Evolutionary conservation across 371 early-diverging fungal species (phyloP), one percentile per base, ranked within the genome.

Genomic region (Syncephalastrum monosporum): DNA sequence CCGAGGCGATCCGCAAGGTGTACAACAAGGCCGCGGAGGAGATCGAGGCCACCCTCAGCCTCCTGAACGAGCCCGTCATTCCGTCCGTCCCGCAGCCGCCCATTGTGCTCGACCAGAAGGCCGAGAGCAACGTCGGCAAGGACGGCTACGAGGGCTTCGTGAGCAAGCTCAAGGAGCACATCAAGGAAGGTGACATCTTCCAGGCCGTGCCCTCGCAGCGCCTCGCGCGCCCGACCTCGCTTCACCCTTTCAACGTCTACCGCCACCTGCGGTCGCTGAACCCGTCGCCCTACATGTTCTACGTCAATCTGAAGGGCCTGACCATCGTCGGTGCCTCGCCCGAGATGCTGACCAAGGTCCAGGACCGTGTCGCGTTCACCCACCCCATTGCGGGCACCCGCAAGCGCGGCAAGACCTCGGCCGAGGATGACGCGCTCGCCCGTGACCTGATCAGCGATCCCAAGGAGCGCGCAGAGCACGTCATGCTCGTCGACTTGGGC

Each of bases 211-310:
- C 97, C 0, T 91, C 93, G 0, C 97, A 96, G 72, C 82, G 97
- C 29, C 74, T 97, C 51, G 81, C 88, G 14, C 91, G 93, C 45
- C 85, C 85, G 4, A 95, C 97, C 1, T 68, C 84, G 4, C 74
- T 98, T 25, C 95, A 98, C 69, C 97, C 97, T 4, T 96, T 98
- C 81, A 97, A 97, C 67, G 95, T 95, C 12, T 98, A 98, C 73
- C 85, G 97, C 49, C 88, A 93, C 54, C 73, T 98, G 61, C 84
- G 98, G 44, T 91, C 92, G n/a, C 76, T 96, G 46, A 98, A 97
- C 66, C 98, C 98, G 4, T 94, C 96, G 4, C 98, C 98, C n/a
- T 98, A 98, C 73, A 94, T 98, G 94, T 98, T 97, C 71, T 97
- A 96, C 63, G 84, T 97, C 66, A 91, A 96, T 63, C 71, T 94